Evolutionary conservation across 2,329 filamentous ascomycete species (phyloP).

Genomic region (Aspergillus sp.): DNA sequence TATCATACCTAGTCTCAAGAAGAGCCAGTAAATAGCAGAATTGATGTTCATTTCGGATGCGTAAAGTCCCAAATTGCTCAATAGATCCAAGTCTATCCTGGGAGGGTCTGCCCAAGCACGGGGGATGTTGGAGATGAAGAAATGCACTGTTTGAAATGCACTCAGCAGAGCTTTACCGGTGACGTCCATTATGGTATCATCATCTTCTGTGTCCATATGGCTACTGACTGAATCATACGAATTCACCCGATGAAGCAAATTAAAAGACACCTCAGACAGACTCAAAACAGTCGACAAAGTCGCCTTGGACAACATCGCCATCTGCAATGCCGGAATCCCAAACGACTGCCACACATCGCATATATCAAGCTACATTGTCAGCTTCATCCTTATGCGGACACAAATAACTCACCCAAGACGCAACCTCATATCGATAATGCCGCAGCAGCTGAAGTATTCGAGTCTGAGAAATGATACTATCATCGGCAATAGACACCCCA

Average conservation of each 20-base stretch:
- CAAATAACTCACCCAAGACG: constrained; percentile 38
- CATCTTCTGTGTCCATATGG: neutral
- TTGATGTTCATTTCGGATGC: constrained; percentile 12
- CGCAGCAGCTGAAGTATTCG: constrained; percentile 34
- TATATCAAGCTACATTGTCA: constrained; percentile 35
- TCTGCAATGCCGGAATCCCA: constrained; percentile 32
- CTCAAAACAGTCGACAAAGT: constrained; percentile 14
- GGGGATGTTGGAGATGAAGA: constrained; percentile 10
- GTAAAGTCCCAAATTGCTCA: constrained; percentile 10
- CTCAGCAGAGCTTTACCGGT: constrained; percentile 10
- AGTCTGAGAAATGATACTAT: constrained; percentile 3
- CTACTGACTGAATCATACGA: too few relatives aligned
- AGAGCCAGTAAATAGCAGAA: constrained; percentile 25
- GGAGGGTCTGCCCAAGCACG: constrained; percentile 8
- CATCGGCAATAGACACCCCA: neutral
- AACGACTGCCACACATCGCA: constrained; percentile 39
- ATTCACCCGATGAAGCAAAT: constrained; percentile 1
- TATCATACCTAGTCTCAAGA: constrained; percentile 21
- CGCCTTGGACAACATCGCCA: constrained; percentile 14
- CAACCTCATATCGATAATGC: constrained; percentile 43
- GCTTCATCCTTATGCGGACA: neutral
- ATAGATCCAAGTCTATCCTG: constrained; percentile 3
- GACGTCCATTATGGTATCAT: constrained; percentile 1
- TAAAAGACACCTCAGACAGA: constrained; percentile 15
- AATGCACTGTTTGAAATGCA: constrained; percentile 10